phyloP scores from a whole-genome alignment of 2,329 filamentous ascomycete species.

The Calonectria multiphialidica region DNA sequence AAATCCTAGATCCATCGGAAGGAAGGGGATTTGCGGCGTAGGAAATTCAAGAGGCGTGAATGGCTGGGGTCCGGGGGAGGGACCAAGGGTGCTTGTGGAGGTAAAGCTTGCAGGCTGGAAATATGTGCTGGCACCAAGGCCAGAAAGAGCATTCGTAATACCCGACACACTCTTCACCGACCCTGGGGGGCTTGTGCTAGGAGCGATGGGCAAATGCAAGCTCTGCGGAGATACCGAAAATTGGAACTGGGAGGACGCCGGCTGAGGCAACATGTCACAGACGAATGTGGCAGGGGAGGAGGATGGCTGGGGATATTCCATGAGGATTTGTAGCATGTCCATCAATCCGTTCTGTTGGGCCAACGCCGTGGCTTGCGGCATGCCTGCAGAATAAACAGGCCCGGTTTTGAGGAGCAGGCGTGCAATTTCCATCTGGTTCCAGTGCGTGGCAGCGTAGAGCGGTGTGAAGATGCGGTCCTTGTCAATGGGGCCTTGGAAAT shows the following conservation, averaged over 20 bases:
- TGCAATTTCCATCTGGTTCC: constrained; percentile 40
- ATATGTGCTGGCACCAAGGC: background rate
- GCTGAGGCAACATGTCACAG: constrained; percentile 23
- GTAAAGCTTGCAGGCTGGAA: background rate
- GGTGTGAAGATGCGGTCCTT: constrained; percentile 41
- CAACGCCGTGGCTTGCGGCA: constrained; percentile 38
- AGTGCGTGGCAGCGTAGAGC: constrained; percentile 43
- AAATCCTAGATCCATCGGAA: background rate
- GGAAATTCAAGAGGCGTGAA: background rate
- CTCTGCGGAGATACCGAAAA: constrained; percentile 17
- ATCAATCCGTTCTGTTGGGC: constrained; percentile 31
- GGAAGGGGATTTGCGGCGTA: background rate
- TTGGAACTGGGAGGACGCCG: constrained; percentile 7
- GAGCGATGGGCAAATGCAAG: background rate
- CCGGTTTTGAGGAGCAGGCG: constrained; percentile 35
- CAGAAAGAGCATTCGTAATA: constrained; percentile 30
- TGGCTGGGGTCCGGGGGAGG: background rate
- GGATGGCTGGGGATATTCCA: constrained; percentile 4
- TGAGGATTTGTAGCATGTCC: constrained; percentile 36
- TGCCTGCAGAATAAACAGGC: constrained; percentile 30
- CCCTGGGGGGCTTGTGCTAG: background rate
- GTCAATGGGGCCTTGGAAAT: background rate
- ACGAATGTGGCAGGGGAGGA: constrained; percentile 17
- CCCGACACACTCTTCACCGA: constrained; percentile 27
- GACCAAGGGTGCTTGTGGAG: background rate